phyloP scores from a whole-genome alignment of 495 filamentous ascomycete species.

The Penicillium angulare region DNA sequence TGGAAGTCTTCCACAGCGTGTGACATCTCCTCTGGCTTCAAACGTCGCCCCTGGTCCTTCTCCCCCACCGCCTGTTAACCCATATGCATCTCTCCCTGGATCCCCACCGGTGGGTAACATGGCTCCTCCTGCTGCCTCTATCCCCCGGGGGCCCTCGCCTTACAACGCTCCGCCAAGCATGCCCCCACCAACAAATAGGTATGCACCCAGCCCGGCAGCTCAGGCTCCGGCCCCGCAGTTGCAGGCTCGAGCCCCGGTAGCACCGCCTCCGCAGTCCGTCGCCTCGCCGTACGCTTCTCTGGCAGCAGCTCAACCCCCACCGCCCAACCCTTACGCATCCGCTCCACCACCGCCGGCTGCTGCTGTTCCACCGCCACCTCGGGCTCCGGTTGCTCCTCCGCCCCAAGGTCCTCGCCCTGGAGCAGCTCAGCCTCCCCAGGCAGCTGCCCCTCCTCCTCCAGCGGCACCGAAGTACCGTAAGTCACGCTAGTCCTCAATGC shows the following conservation, averaged over 20 bases:
- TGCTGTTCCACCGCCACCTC: constrained; percentile 19
- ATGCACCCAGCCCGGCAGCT: constrained; percentile 75
- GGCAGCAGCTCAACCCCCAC: constrained; percentile 31
- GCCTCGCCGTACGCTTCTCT: constrained; percentile 62
- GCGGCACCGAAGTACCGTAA: constrained; percentile 66
- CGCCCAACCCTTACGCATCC: constrained; percentile 5
- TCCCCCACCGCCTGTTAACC: constrained; percentile 62
- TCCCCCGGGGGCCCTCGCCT: constrained; percentile 77
- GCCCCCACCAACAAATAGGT: constrained; percentile 75
- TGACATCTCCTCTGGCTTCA: constrained; percentile 55
- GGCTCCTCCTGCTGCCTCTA: constrained; percentile 49
- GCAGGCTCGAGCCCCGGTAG: constrained; percentile 39
- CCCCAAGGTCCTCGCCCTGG: constrained; percentile 44
- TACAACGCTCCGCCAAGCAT: constrained; percentile 80
- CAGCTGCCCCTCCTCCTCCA: constrained; percentile 32
- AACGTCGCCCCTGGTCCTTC: constrained; percentile 41
- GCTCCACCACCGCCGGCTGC: constrained; percentile 34
- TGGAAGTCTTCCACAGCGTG: constrained; percentile 48
- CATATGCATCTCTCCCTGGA: constrained; percentile 61
- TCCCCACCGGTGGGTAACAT: constrained; percentile 36
- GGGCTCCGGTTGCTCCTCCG: background rate
- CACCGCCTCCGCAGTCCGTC: constrained; percentile 51
- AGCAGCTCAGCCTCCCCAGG: constrained; percentile 51
- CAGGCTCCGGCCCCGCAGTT: constrained; percentile 45
- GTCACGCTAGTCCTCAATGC: constrained; percentile 20